Conservation (phyloP, 805 yeast species). For the Pichia rugopelliculosa region DNA sequence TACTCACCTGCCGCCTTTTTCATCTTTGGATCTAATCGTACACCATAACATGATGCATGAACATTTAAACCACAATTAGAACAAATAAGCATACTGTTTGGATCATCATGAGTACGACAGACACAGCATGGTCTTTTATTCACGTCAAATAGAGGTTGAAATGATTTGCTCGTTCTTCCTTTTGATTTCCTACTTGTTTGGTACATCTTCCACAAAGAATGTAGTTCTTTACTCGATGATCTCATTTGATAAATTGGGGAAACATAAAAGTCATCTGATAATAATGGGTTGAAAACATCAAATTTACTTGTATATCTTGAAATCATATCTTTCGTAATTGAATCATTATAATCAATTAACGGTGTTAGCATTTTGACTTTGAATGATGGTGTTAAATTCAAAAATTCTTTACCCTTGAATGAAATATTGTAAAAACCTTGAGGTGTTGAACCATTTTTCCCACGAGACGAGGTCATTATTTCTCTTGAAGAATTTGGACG, state of each 20-base stretch:
- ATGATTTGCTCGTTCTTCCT: conserved; percentile 1
- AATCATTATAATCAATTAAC: conserved; percentile 4
- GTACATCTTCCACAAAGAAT: conserved; percentile 16
- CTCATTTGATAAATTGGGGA: conserved; percentile 18
- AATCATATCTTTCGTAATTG: conserved; percentile 10
- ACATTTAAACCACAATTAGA: conserved; percentile 59
- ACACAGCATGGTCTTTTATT: conserved; percentile 44
- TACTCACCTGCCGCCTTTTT: conserved; percentile 18
- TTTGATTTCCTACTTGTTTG: conserved; percentile 14
- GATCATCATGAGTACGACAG: conserved; percentile 35
- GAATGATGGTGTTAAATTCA: conserved; percentile 1
- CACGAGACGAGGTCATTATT: background rate
- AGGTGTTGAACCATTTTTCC: background rate
- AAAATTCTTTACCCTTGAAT: conserved; percentile 3
- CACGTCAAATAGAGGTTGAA: conserved; percentile 20
- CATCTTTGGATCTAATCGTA: conserved; percentile 15
- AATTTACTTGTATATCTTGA: conserved; percentile 23
- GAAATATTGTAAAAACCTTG: background rate
- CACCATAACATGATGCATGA: conserved; percentile 68
- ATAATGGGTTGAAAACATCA: conserved; percentile 19
- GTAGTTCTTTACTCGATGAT: conserved; percentile 17
- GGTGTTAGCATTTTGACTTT: conserved; percentile 3
- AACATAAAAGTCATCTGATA: conserved; percentile 6
- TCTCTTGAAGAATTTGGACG: background rate
- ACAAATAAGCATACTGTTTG: conserved; percentile 46